phyloP scores from a whole-genome alignment of 2,329 filamentous ascomycete species.

The Xylariaceae sp. region DNA sequence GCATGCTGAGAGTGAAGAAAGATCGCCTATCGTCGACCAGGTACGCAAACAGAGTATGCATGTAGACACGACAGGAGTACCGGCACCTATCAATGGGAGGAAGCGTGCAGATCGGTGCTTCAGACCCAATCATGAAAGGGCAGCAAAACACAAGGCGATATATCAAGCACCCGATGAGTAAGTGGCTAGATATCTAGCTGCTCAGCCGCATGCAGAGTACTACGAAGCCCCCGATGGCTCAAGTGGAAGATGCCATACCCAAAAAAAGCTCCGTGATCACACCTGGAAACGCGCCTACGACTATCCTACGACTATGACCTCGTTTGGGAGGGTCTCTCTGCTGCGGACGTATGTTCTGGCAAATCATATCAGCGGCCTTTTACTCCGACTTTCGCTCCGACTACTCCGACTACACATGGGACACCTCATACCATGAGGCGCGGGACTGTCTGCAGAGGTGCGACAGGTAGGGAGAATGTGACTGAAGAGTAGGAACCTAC shows the following conservation, averaged over 20 bases:
- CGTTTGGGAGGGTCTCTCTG: too few relatives aligned
- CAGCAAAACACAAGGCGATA: background rate
- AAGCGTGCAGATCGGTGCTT: background rate
- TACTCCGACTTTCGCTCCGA: too few relatives aligned
- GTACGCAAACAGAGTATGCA: too few relatives aligned
- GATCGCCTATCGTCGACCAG: too few relatives aligned
- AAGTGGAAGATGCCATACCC: background rate
- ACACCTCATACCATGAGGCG: background rate
- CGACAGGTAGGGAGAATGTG: background rate
- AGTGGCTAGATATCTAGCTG: background rate
- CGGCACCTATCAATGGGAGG: background rate
- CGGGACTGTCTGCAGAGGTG: background rate
- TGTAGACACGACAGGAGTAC: background rate
- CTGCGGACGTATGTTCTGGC: background rate
- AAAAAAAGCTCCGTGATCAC: background rate
- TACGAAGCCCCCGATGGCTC: background rate
- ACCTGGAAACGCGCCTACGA: too few relatives aligned
- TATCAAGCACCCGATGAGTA: background rate
- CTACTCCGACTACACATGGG: background rate
- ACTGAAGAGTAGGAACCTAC: background rate
- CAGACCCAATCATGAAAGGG: background rate
- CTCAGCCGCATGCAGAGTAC: background rate
- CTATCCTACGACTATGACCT: too few relatives aligned
- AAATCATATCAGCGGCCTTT: background rate
- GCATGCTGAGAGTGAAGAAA: too few relatives aligned